A percentile compares a stretch with the other conserved stretches of the same genome.
Conservation (phyloP, 257 asterid species). For the Penstemon newberryi region DNA sequence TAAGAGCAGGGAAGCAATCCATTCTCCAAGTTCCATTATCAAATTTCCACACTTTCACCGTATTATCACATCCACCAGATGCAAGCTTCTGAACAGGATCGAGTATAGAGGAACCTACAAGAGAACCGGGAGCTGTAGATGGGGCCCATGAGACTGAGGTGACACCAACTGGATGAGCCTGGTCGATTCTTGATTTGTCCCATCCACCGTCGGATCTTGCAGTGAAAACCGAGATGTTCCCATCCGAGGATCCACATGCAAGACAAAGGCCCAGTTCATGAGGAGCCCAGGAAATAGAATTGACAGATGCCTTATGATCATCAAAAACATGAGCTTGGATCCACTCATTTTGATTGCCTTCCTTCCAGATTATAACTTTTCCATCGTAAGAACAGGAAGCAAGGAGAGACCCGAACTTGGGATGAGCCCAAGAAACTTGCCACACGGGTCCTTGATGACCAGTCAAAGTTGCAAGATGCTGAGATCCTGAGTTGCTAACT, state of each 20-base stretch:
- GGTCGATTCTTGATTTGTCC: slow-evolving; percentile 54
- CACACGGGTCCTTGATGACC: slow-evolving; percentile 75
- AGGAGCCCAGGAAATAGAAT: slow-evolving; percentile 66
- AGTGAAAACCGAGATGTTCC: slow-evolving; percentile 48
- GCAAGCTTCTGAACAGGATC: slow-evolving; percentile 62
- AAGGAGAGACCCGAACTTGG: slow-evolving; percentile 62
- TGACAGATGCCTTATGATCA: slow-evolving; percentile 57
- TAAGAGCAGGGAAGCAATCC: slow-evolving; percentile 65
- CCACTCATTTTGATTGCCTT: slow-evolving; percentile 58
- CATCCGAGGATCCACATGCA: slow-evolving; percentile 71
- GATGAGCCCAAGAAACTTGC: slow-evolving; percentile 73
- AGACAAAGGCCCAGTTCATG: slow-evolving; percentile 60
- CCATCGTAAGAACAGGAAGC: slow-evolving; percentile 72
- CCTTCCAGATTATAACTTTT: slow-evolving; percentile 65
- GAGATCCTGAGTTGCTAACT: slow-evolving; percentile 48
- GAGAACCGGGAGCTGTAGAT: slow-evolving; percentile 54
- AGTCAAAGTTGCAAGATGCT: slow-evolving; percentile 60
- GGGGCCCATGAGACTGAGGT: slow-evolving; percentile 70
- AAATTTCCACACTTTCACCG: slow-evolving; percentile 63
- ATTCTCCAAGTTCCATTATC: slow-evolving; percentile 53
- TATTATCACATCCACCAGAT: slow-evolving; percentile 75
- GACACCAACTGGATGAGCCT: slow-evolving; percentile 69
- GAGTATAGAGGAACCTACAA: slow-evolving; percentile 46
- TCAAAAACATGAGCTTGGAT: slow-evolving; percentile 46
- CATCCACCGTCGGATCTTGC: slow-evolving; percentile 53